Conservation (phyloP, 192 early-diverging fungal species). For the Podila epicladia region DNA sequence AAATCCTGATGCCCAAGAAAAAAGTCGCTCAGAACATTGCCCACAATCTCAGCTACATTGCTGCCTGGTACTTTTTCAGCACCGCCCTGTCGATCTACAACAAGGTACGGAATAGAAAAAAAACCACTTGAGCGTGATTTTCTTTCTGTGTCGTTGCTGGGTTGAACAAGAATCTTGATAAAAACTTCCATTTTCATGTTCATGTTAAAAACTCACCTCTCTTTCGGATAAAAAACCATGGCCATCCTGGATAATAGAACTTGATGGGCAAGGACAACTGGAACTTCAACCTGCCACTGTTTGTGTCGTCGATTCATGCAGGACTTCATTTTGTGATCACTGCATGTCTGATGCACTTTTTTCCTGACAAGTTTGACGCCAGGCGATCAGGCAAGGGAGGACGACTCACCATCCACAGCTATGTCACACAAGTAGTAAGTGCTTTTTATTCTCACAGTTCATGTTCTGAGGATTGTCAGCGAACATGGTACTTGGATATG, state of each 20-base stretch:
- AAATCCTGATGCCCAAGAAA: constrained; percentile 50
- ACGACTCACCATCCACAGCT: constrained; percentile 41
- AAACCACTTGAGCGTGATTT: too few relatives aligned
- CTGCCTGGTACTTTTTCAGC: constrained; percentile 81
- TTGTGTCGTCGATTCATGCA: constrained; percentile 82
- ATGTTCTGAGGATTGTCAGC: neutral
- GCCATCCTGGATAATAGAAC: constrained; percentile 34
- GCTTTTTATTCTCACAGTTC: neutral
- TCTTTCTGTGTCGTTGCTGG: too few relatives aligned
- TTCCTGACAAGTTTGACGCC: constrained; percentile 31
- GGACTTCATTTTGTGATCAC: constrained; percentile 77
- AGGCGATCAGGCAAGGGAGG: constrained; percentile 46
- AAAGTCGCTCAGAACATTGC: constrained; percentile 32
- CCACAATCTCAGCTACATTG: constrained; percentile 58
- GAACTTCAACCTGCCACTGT: constrained; percentile 81
- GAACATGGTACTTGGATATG: neutral
- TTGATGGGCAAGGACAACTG: constrained; percentile 78
- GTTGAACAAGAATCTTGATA: too few relatives aligned
- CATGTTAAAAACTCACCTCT: too few relatives aligned
- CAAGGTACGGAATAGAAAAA: constrained; percentile 51
- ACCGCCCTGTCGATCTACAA: constrained; percentile 84
- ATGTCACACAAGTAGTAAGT: constrained; percentile 54
- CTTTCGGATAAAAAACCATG: neutral
- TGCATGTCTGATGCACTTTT: constrained; percentile 58
- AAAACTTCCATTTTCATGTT: too few relatives aligned